Evolutionary conservation across 495 filamentous ascomycete genomes (phyloP).

Genomic region (Daldinia caldariorum): DNA sequence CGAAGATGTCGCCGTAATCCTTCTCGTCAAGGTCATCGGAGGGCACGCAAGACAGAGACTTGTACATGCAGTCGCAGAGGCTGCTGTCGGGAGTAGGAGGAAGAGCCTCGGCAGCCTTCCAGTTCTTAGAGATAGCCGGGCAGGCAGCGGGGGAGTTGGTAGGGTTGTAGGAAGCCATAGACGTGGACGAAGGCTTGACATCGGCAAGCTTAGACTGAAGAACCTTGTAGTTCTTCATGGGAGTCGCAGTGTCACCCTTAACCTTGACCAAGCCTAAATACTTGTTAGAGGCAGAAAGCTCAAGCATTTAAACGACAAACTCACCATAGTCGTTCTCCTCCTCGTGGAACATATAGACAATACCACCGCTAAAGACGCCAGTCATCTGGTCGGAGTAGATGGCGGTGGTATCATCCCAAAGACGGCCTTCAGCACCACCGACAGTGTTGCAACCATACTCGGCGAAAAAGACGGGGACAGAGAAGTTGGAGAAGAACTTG

Average conservation of each 20-base stretch:
- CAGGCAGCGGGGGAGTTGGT: conserved; percentile 81
- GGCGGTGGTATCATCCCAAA: conserved; percentile 85
- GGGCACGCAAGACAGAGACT: conserved; percentile 75
- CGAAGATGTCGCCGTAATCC: conserved; percentile 74
- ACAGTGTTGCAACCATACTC: conserved; percentile 92
- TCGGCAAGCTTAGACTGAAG: conserved; percentile 76
- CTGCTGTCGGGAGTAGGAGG: conserved; percentile 80
- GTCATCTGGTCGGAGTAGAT: conserved; percentile 86
- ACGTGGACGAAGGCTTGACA: conserved; percentile 71
- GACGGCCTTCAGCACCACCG: conserved; percentile 69
- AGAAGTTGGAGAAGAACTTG: conserved; percentile 84
- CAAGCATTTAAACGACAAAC: conserved; percentile 13
- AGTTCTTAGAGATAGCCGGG: conserved; percentile 69
- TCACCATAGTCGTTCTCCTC: conserved; percentile 88
- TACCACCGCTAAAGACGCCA: conserved; percentile 87
- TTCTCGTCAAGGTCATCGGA: conserved; percentile 55
- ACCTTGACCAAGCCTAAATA: conserved; percentile 70
- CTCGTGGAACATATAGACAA: conserved; percentile 98
- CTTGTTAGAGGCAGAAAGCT: conserved; percentile 1
- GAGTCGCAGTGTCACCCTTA: conserved; percentile 64
- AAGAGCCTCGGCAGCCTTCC: conserved; percentile 74
- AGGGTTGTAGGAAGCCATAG: conserved; percentile 74
- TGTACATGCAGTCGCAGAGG: conserved; percentile 85
- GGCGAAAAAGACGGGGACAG: conserved; percentile 94
- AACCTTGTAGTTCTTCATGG: conserved; percentile 76